phyloP scores from a whole-genome alignment of 805 yeast genomes.

The Candida ascalaphidarum region DNA sequence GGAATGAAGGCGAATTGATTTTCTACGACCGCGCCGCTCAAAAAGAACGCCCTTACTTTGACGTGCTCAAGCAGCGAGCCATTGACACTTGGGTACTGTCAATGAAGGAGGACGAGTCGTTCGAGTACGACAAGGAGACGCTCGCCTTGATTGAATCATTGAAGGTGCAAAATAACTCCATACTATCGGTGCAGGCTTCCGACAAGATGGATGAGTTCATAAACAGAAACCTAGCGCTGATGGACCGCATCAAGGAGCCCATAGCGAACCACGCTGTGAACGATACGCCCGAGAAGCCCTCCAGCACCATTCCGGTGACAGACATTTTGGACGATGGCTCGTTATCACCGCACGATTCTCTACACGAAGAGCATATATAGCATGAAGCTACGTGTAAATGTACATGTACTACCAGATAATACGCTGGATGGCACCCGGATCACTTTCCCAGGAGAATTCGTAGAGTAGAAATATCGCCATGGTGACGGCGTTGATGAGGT shows the following conservation, averaged over 20 bases:
- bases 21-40: slow-evolving; percentile 52
- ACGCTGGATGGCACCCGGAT: slow-evolving; percentile 53
- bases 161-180: no score
- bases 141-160: no score
- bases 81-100: slow-evolving; percentile 24
- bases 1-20: slow-evolving; percentile 70
- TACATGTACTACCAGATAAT: slow-evolving; percentile 81
- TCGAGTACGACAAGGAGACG: no score
- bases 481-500: slow-evolving; percentile 44
- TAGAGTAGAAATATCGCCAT: slow-evolving; percentile 48
- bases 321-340: slow-evolving; percentile 1
- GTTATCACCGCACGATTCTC: slow-evolving; percentile 3
- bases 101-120: slow-evolving; percentile 11
- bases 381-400: no score
- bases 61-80: slow-evolving; percentile 27
- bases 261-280: no score
- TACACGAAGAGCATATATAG: no score
- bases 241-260: no score
- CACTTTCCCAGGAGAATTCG: slow-evolving; percentile 63
- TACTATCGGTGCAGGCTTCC: no score
- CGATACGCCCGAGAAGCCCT: slow-evolving; percentile 1
- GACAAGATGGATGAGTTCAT: no score
- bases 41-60: slow-evolving; percentile 29
- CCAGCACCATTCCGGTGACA: slow-evolving; percentile 3
- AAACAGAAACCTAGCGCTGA: no score